Base-by-base conservation (phyloP, 805 yeast species). In the Lachancea lanzarotensis region DNA sequence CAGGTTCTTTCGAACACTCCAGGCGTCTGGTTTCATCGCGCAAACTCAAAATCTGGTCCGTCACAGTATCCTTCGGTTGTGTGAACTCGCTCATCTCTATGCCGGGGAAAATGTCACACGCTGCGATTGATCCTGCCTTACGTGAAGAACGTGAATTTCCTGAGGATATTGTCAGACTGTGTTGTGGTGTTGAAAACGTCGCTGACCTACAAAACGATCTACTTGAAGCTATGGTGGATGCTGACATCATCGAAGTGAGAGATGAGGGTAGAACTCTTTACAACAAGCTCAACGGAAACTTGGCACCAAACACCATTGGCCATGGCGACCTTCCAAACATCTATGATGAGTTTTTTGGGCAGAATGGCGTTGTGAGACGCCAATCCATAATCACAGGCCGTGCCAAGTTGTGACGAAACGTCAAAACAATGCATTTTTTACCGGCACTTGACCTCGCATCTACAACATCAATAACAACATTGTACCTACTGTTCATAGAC, bases 41-140 rank as follows among this genome's bases (percentile, higher is more conserved):
- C 18, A 48, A 49, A 15, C 47, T 57, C 22, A 78, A 81, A 45
- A 71, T 91, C 33, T 90, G 84, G 70, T 87, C 90, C 33, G 87
- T 90, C 52, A 86, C 95, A 6, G 97, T 90, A 8, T 84, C 95
- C 10, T 90, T 90, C 67, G 98, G 98, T 18, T 84, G 95, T 63
- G 96, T 91, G 49, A 87, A 88, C 70, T 85, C 95, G 15, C 73
- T 90, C 60, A 87, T 90, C 46, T 87, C 96, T 33, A 77, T 90
- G 81, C 98, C 98, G 13, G 87, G 97, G 65, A 78, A 78, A 65
- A 90, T 90, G 97, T 86, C 96, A 6, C 98, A 90, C 61, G 97
- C 97, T n/a, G 83, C 96, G 2, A 90, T 90, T 50, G 96, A 89
- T 55, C 83, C 89, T 20, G 79, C 85, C 59, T 81, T 87, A 3